phyloP scores from a whole-genome alignment of 2,329 filamentous ascomycete species.

The Colletotrichum lini region DNA sequence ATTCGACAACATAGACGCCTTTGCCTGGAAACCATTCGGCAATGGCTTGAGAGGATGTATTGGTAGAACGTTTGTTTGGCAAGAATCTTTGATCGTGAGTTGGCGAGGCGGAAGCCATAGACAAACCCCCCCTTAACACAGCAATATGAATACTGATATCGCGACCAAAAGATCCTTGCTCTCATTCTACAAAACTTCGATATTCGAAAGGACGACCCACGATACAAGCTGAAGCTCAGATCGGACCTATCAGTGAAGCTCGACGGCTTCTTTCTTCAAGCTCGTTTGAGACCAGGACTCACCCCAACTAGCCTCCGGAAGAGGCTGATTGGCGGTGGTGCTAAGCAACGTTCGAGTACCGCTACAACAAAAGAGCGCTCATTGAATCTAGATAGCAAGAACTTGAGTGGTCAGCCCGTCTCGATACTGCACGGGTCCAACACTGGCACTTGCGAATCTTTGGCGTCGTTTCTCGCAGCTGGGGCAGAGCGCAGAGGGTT shows the following conservation, averaged over 20 bases:
- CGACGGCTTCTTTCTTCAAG: slow-evolving; percentile 74
- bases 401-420: slow-evolving; percentile 57
- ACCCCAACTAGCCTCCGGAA: neutral
- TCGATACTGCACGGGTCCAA: slow-evolving; percentile 83
- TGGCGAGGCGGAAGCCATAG: neutral
- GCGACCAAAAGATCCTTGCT: slow-evolving; percentile 59
- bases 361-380: slow-evolving; percentile 48
- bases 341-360: slow-evolving; percentile 48
- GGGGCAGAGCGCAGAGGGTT: slow-evolving; percentile 74
- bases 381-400: no score
- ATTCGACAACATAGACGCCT: slow-evolving; percentile 72
- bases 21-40: slow-evolving; percentile 76
- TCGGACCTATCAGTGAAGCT: slow-evolving; percentile 75
- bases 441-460: slow-evolving; percentile 80
- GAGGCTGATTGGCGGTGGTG: neutral
- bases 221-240: slow-evolving; percentile 69
- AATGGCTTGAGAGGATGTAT: slow-evolving; percentile 81
- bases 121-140: no score
- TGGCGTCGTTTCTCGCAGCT: slow-evolving; percentile 74
- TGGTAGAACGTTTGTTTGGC: slow-evolving; percentile 81
- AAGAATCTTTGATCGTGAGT: slow-evolving; percentile 71
- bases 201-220: slow-evolving; percentile 70
- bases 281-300: slow-evolving; percentile 65
- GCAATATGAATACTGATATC: no score
- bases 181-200: slow-evolving; percentile 81